Conservation (phyloP, 1,284 basidiomycete genomes). For the Boletus smithii region DNA sequence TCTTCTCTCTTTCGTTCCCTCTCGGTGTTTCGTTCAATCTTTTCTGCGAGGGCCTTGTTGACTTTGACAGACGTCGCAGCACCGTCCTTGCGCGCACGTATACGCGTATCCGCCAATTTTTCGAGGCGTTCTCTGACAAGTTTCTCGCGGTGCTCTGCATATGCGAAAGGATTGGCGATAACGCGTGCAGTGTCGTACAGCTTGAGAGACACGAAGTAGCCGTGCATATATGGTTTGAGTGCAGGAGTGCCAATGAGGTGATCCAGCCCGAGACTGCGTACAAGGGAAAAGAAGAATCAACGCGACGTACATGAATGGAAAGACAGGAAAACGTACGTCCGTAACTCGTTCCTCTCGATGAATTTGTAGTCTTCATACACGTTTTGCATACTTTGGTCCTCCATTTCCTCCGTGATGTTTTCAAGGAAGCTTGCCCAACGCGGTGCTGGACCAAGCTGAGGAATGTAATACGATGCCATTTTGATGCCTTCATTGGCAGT, state of each 20-base stretch:
- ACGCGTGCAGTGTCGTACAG: constrained; percentile 95
- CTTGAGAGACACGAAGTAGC: constrained; percentile 94
- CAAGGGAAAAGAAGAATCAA: constrained; percentile 11
- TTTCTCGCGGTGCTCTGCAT: constrained; percentile 90
- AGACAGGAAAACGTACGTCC: constrained; percentile 54
- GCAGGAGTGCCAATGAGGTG: constrained; percentile 92
- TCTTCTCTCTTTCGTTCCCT: constrained; percentile 61
- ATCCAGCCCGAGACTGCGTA: constrained; percentile 77
- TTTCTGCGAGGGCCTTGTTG: constrained; percentile 91
- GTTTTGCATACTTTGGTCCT: constrained; percentile 74
- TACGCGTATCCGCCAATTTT: constrained; percentile 89
- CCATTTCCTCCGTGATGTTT: constrained; percentile 97
- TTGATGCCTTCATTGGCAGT: constrained; percentile 91
- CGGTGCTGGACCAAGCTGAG: constrained; percentile 94
- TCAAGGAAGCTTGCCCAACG: constrained; percentile 98
- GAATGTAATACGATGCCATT: constrained; percentile 91
- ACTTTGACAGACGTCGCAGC: constrained; percentile 62
- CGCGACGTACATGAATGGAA: not conserved
- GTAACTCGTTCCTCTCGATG: constrained; percentile 84
- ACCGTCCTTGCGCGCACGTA: constrained; percentile 68
- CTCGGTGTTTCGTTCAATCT: constrained; percentile 74
- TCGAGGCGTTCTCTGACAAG: constrained; percentile 87
- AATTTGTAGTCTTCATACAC: constrained; percentile 98
- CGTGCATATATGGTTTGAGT: constrained; percentile 99
- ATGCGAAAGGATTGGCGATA: constrained; percentile 94